Conservation (phyloP, 768 basidiomycete genomes). For the Pleurotus platypus region DNA sequence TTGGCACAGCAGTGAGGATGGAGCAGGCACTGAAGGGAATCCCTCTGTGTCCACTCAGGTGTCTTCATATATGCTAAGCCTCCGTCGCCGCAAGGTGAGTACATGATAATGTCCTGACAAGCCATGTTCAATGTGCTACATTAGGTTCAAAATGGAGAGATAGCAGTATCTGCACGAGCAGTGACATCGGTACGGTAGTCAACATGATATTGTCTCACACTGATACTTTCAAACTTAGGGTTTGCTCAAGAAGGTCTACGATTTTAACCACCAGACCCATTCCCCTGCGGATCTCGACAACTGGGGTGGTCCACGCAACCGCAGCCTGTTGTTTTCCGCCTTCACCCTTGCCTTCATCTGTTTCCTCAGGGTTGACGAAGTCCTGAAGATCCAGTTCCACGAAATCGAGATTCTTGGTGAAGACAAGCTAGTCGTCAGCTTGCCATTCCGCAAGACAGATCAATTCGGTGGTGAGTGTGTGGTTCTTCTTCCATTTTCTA, state of each 20-base stretch:
- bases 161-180: background rate
- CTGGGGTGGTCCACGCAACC: constrained; percentile 26
- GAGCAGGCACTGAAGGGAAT: constrained; percentile 21
- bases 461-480: constrained; percentile 21
- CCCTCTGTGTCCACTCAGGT: constrained; percentile 23
- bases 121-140: too few species aligned
- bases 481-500: background rate
- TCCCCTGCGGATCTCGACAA: constrained; percentile 11
- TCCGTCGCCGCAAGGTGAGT: constrained; percentile 20
- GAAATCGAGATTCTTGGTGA: constrained; percentile 14
- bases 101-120: background rate
- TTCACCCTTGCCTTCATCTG: constrained; percentile 30
- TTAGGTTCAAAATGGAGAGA: background rate
- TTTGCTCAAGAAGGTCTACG: too few species aligned
- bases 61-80: constrained; percentile 23
- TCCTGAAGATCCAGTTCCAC: constrained; percentile 26
- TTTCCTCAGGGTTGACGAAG: constrained; percentile 29
- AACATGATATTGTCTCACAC: background rate
- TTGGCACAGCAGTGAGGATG: constrained; percentile 24
- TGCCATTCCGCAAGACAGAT: constrained; percentile 24
- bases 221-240: background rate
- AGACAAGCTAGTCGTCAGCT: constrained; percentile 12
- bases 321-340: constrained; percentile 22
- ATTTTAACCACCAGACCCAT: background rate
- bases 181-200: background rate